Evolutionary conservation across 2,329 filamentous ascomycete species (phyloP).

Genomic region (Sclerotinia spermophila): DNA sequence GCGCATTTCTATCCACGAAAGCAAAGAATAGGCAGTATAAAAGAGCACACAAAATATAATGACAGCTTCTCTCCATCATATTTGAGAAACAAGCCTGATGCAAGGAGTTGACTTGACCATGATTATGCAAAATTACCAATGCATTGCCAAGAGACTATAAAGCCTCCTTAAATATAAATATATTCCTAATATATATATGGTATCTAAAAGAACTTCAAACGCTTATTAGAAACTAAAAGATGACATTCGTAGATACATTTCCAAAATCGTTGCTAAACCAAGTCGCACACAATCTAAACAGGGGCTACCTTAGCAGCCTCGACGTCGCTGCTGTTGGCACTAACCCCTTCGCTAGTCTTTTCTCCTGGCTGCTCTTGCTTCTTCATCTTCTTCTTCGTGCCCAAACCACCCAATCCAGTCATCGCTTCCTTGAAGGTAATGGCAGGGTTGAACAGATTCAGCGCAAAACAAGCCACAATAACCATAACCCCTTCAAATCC

Average conservation of each 20-base stretch:
- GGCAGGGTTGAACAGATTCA: constrained; percentile 42
- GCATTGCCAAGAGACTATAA: no score
- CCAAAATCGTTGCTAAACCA: neutral
- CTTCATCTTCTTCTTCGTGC: constrained; percentile 20
- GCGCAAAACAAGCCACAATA: constrained; percentile 26
- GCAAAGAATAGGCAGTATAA: neutral
- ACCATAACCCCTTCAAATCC: constrained; percentile 36
- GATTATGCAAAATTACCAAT: neutral
- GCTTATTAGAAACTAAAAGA: neutral
- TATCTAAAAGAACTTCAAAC: neutral
- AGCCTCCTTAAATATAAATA: neutral
- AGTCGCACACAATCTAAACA: constrained; percentile 1
- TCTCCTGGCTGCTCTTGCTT: constrained; percentile 6
- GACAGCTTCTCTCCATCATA: neutral
- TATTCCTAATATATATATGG: neutral
- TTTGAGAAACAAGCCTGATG: neutral
- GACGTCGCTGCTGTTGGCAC: constrained; percentile 17
- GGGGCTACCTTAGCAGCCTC: constrained; percentile 4
- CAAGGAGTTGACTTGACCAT: neutral
- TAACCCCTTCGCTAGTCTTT: constrained; percentile 4
- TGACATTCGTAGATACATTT: neutral
- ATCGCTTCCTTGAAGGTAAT: constrained; percentile 23
- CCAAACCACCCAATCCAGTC: constrained; percentile 20
- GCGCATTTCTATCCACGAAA: no score
- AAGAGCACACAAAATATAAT: neutral